Percentiles rank a stretch among this genome's conserved stretches.
Conservation (phyloP, 441 rosid genomes). For the Pelargonium myrrhifolium region DNA sequence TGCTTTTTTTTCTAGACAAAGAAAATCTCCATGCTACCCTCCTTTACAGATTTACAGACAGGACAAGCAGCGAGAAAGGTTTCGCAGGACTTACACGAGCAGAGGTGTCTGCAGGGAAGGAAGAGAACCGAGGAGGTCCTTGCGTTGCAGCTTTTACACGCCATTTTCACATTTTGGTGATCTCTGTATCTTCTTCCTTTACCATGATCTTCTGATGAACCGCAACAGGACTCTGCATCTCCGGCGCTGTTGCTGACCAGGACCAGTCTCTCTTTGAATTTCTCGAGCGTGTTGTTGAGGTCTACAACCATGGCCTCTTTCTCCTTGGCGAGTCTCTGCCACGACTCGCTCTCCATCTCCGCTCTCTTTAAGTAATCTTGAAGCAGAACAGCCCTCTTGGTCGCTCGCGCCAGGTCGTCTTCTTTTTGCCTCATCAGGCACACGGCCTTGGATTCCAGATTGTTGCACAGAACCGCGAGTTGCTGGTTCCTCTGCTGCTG, state of each 20-base stretch:
- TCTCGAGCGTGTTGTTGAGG: conserved; percentile 35
- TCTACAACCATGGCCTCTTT: conserved; percentile 34
- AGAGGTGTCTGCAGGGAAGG: conserved; percentile 49
- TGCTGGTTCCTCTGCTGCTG: conserved; percentile 35
- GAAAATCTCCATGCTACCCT: conserved; percentile 43
- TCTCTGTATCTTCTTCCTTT: conserved; percentile 8
- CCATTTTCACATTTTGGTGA: conserved; percentile 11
- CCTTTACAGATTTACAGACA: conserved; percentile 40
- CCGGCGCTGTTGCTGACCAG: conserved; percentile 17
- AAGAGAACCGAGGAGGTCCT: conserved; percentile 34
- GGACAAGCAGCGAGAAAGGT: conserved; percentile 39
- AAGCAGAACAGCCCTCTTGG: conserved; percentile 32
- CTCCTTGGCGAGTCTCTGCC: conserved; percentile 33
- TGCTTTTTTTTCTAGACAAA: conserved; percentile 15
- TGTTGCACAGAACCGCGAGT: conserved; percentile 18
- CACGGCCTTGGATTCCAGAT: conserved; percentile 30
- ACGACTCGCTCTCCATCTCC: conserved; percentile 30
- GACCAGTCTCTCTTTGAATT: conserved; percentile 17
- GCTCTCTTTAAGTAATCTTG: conserved; percentile 32
- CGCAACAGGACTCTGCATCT: conserved; percentile 36
- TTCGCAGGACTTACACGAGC: conserved; percentile 46
- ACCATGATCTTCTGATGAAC: conserved; percentile 14
- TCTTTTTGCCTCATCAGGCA: conserved; percentile 37
- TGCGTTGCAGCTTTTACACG: conserved; percentile 36
- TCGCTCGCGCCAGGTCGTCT: conserved; percentile 34